Evolutionary conservation across 2,329 filamentous ascomycete species (phyloP).

Genomic region (Nigrospora osmanthi): DNA sequence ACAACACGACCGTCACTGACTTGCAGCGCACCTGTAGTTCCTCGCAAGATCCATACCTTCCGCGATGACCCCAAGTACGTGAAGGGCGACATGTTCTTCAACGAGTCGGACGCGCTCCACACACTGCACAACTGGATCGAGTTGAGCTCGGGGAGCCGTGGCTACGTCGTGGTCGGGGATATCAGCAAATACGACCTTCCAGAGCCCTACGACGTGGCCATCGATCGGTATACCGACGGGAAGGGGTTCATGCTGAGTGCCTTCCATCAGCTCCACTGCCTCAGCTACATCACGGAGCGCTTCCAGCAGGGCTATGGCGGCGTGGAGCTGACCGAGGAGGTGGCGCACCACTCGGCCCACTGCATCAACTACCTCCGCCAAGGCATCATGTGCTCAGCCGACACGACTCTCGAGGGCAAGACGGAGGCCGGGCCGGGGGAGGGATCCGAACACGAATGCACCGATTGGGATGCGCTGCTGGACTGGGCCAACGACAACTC

Average conservation of each 20-base stretch:
- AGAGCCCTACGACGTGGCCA: slow-evolving; percentile 20
- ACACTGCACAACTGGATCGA: slow-evolving; percentile 27
- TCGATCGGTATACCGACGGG: slow-evolving; percentile 19
- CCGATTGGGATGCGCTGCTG: slow-evolving; percentile 25
- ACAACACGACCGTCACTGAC: no score
- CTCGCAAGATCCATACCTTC: slow-evolving; percentile 25
- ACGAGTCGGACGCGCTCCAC: slow-evolving; percentile 20
- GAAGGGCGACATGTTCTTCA: slow-evolving; percentile 25
- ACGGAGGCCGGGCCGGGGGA: slow-evolving; percentile 26
- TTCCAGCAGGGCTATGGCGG: slow-evolving; percentile 26
- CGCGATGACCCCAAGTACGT: slow-evolving; percentile 20
- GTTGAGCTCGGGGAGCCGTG: slow-evolving; percentile 19
- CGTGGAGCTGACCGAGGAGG: slow-evolving; percentile 25
- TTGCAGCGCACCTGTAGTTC: slow-evolving; percentile 12
- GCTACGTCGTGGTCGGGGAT: slow-evolving; percentile 23
- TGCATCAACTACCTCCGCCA: slow-evolving; percentile 41
- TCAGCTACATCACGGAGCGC: slow-evolving; percentile 25
- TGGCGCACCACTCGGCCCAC: slow-evolving; percentile 38
- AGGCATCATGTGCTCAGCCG: slow-evolving; percentile 36
- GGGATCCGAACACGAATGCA: slow-evolving; percentile 26
- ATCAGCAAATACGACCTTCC: slow-evolving; percentile 18
- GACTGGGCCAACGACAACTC: slow-evolving; percentile 24
- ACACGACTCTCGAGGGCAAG: slow-evolving; percentile 36
- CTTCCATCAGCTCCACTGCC: slow-evolving; percentile 32
- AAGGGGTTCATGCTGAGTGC: slow-evolving; percentile 30